Evolutionary conservation across 2,329 filamentous ascomycete species (phyloP).

Genomic region (Madurella mycetomatis): DNA sequence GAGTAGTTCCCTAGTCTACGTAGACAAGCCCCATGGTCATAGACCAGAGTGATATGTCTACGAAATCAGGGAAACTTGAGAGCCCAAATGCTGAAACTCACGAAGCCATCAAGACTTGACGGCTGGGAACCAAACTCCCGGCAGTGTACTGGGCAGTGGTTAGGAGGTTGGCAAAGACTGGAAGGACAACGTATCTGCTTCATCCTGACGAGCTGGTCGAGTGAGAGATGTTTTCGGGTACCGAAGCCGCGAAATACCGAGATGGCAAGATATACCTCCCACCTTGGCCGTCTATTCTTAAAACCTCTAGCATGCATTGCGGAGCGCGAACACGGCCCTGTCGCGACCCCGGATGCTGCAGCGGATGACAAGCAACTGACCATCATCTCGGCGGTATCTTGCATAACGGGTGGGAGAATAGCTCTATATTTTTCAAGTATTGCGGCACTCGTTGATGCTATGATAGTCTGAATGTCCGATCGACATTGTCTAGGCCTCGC

Average conservation of each 20-base stretch:
- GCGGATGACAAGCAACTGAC: slow-evolving; percentile 4
- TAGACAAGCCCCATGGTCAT: slow-evolving; percentile 42
- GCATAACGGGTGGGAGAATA: too few species aligned
- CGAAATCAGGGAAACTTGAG: slow-evolving; percentile 35
- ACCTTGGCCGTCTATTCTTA: background rate
- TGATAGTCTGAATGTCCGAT: too few species aligned
- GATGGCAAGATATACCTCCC: background rate
- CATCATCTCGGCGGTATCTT: slow-evolving; percentile 11
- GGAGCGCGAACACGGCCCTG: background rate
- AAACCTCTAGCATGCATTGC: too few species aligned
- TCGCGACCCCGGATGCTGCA: background rate
- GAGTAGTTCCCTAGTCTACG: slow-evolving; percentile 49
- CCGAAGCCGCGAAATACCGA: too few species aligned
- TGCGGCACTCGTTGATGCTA: too few species aligned
- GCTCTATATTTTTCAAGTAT: too few species aligned
- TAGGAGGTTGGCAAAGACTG: slow-evolving; percentile 5
- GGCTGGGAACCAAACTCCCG: slow-evolving; percentile 15
- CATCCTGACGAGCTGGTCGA: slow-evolving; percentile 6
- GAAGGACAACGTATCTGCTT: slow-evolving; percentile 8
- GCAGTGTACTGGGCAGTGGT: slow-evolving; percentile 19
- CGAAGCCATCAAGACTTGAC: slow-evolving; percentile 36
- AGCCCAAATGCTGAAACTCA: slow-evolving; percentile 40
- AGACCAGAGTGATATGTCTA: slow-evolving; percentile 18
- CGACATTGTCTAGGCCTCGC: too few species aligned
- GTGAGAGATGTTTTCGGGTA: too few species aligned